Evolutionary conservation across 495 filamentous ascomycete genomes (phyloP), one percentile per base, ranked within the genome.

Genomic region (Daldinia decipiens): DNA sequence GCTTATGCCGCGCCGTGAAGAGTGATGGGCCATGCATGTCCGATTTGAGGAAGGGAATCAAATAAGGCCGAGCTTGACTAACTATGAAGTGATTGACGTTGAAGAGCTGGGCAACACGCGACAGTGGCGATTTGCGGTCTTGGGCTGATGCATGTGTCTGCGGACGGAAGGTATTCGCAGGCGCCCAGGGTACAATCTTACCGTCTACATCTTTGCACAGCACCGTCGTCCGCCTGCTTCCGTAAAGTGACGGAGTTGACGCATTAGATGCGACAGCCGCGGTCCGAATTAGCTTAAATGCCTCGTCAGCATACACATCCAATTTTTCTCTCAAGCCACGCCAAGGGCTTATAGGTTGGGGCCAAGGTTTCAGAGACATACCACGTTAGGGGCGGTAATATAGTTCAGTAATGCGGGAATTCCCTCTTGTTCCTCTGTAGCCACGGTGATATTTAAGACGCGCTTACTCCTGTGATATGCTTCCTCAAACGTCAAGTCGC

Each of bases 181-280:
- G 85, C 43, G 86, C 82, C 94, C 94, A 98, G 17, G 93, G 93
- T 19, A 91, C 83, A 57, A 97, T 93, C 17, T 87, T 83, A 62
- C 93, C 94, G 19, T 87, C 87, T 57, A 89, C 84, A 70, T 93
- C 90, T 79, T 97, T 97, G 83, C 93, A 96, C 71, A 92, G 87
- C 43, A 97, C 87, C 5, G 86, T 88, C 4, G 90, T 88, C 9
- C 90, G 86, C 13, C 78, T 74, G 34, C 64, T 82, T 15, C 82
- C 85, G 76, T 92, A 91, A 56, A 92, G 79, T 5, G 89, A 82
- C 2, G 86, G 81, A 3, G 90, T 87, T 1, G 93, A 91, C 21
- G 91, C 92, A 74, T 97, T 98, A 43, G 94, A 97, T 38, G 95
- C 95, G 13, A 95, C 86, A 4, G 95, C 95, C 2, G 95, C 95